phyloP scores from a whole-genome alignment of 2,329 filamentous ascomycete genomes.

The Claviceps sp. region DNA sequence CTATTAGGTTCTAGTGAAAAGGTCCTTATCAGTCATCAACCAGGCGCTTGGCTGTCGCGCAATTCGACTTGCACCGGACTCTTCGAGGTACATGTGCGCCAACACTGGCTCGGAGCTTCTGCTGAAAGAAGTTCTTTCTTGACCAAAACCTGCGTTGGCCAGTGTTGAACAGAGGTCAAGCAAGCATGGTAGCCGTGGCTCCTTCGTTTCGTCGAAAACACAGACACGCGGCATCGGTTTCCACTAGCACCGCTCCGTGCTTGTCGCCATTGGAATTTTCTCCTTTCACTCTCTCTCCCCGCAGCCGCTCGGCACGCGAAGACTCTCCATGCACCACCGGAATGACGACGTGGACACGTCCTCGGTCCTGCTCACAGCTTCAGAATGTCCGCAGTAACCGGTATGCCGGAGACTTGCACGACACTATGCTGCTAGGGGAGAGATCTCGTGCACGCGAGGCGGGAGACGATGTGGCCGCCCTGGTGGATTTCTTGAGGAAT shows the following conservation, averaged over 20 bases:
- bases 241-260: neutral
- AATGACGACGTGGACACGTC: neutral
- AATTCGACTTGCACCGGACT: neutral
- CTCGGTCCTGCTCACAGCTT: neutral
- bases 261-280: conserved; percentile 2
- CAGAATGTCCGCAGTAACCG: neutral
- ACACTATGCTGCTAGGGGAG: neutral
- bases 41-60: neutral
- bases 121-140: neutral
- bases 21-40: neutral
- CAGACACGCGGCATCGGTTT: conserved; percentile 1
- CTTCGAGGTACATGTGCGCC: neutral
- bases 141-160: neutral
- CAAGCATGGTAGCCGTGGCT: neutral
- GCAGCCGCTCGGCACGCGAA: conserved; percentile 3
- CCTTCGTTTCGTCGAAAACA: neutral
- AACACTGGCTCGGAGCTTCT: neutral
- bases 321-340: neutral
- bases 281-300: conserved; percentile 4
- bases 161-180: neutral
- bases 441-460: conserved; percentile 8
- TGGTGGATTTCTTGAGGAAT: conserved; percentile 37
- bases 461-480: conserved; percentile 18
- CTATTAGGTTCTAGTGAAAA: neutral
- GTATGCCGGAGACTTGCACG: conserved; percentile 3